A percentile compares a stretch with the other conserved stretches of the same genome.
phyloP scores from a whole-genome alignment of 2,329 filamentous ascomycete genomes.

The Monosporascus sp. region DNA sequence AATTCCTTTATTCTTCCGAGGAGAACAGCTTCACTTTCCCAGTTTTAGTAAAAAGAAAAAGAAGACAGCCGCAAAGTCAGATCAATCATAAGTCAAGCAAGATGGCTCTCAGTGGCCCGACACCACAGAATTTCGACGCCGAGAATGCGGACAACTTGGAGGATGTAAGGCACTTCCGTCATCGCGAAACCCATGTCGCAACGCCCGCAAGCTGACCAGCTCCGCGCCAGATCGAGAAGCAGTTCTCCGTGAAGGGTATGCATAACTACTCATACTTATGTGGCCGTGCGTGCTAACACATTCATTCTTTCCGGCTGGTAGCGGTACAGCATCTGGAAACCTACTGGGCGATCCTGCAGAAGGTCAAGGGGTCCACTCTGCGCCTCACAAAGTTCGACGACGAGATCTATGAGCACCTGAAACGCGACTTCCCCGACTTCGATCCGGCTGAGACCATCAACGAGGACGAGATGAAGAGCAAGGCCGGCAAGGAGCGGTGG shows the following conservation, averaged over 20 bases:
- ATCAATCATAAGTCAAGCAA: not conserved
- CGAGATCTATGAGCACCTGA: constrained; percentile 88
- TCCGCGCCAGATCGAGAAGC: constrained; percentile 80
- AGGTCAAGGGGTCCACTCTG: constrained; percentile 79
- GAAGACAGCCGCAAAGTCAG: no score
- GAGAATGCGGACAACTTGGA: constrained; percentile 30
- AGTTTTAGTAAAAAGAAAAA: no score
- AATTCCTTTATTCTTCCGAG: no score
- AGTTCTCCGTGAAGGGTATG: constrained; percentile 92
- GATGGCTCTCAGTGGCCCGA: constrained; percentile 7
- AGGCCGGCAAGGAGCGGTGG: constrained; percentile 89
- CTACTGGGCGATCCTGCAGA: constrained; percentile 94
- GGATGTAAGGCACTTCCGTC: constrained; percentile 18
- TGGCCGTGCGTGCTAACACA: constrained; percentile 11
- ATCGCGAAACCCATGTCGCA: constrained; percentile 2
- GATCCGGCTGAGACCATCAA: constrained; percentile 75
- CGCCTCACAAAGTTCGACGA: constrained; percentile 92
- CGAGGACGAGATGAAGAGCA: constrained; percentile 97
- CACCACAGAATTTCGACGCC: constrained; percentile 46
- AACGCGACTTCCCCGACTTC: constrained; percentile 85
- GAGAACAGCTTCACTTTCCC: no score
- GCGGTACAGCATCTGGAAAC: constrained; percentile 94
- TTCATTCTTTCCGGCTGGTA: constrained; percentile 12
- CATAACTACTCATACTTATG: not conserved
- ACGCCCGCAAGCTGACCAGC: not conserved